Base-by-base conservation (phyloP, 192 early-diverging fungal genomes). In the Chytriomyces hyalinus region DNA sequence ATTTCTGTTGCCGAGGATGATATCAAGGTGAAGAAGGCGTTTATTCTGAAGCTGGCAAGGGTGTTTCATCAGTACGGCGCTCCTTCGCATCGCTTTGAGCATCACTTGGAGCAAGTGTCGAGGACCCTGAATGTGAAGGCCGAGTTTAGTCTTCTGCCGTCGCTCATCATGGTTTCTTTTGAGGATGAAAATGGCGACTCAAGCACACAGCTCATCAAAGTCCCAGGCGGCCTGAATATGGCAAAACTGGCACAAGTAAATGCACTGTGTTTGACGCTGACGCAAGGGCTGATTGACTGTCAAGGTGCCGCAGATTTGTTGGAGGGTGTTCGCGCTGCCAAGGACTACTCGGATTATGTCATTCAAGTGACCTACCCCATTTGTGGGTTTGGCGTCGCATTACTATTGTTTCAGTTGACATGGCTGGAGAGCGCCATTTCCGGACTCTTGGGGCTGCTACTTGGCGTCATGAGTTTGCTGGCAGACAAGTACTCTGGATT, bases 51-150 rank as follows among this genome's bases (percentile, higher is more conserved):
- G 63, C 80, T 87, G 6, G 61, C 84, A 8, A 78, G 75, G 15
- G 78, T 78, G 17, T 80, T 83, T 13, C 68, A 79, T 22, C 49
- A 72, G 46, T 87, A 81, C 70, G 86, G 86, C 5, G 74, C 80
- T 13, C 86, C 86, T 20, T 68, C 76, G 6, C 86, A 87, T 63
- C 80, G 86, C 24, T 77, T 87, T 8, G 86, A 87, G 67, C 79
- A 76, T 65, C 80, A 82, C 36, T 70, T 87, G 49, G 66, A 67
- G 28, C 66, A 67, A 48, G 66, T 67, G 2, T 36, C 66, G 47
- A 43, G 28, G 46, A 48, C 28, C 36, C 66, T 67, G 15, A 67
- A 67, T 46, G 46, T 67, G 44, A 36, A 47, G 15, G 66, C 66
- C 4, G 66, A 67, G 45, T 67, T 67, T 46, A 67, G 24, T 24